Conservation (phyloP, 371 early-diverging fungal genomes). For the Mucor indicus region DNA sequence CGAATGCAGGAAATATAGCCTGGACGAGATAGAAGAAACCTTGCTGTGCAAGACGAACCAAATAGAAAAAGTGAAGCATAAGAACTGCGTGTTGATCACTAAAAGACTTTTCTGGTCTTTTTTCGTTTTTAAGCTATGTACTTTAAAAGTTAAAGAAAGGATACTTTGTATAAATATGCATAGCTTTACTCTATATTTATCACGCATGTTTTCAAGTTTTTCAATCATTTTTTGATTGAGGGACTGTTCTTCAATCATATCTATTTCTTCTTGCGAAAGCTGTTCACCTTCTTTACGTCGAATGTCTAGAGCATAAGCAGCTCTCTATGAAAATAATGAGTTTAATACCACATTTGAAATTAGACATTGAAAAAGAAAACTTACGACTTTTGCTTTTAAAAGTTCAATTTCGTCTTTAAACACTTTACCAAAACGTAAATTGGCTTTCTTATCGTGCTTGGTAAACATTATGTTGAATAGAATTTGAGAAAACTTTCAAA, state of each 20-base stretch:
- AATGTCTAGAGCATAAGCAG: constrained; percentile 1
- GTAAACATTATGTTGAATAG: too few species aligned
- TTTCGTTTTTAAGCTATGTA: too few species aligned
- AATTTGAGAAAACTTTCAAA: too few species aligned
- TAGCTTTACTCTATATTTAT: not conserved
- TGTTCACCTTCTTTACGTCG: not conserved
- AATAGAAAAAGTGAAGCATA: constrained; percentile 14
- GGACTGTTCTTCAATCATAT: not conserved
- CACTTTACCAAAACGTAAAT: too few species aligned
- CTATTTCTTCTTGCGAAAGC: not conserved
- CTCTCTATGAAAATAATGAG: constrained; percentile 5
- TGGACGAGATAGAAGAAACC: constrained; percentile 12
- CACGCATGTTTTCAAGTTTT: constrained; percentile 4
- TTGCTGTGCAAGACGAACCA: constrained; percentile 20
- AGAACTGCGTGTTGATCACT: too few species aligned
- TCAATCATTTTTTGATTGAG: constrained; percentile 2
- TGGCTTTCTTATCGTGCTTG: too few species aligned
- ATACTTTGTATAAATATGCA: not conserved
- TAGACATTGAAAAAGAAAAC: not conserved
- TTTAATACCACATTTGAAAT: not conserved
- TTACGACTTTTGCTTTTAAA: constrained; percentile 9
- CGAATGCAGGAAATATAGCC: constrained; percentile 3
- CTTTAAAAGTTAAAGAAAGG: too few species aligned
- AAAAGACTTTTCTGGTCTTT: too few species aligned
- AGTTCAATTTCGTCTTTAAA: constrained; percentile 3